Evolutionary conservation across 306 rosid species (phyloP).

Genomic region (Vachellia collinsii): DNA sequence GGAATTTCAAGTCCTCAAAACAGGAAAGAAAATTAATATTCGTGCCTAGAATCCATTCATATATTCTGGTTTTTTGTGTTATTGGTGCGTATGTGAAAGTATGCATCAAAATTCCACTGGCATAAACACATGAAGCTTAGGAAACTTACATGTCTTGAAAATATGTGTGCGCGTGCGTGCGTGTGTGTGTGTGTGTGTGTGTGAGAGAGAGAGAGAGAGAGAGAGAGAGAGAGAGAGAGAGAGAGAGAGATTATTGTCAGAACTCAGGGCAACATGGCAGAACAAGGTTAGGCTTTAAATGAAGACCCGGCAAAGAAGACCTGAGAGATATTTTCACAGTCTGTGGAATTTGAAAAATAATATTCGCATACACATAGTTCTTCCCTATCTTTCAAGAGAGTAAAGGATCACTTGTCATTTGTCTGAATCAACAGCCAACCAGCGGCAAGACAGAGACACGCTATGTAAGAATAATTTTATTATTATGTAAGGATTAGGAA

Average conservation of each 20-base stretch:
- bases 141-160: conserved; percentile 12
- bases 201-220: background rate
- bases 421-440: background rate
- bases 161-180: background rate
- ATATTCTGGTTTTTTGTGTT: background rate
- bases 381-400: background rate
- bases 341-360: background rate
- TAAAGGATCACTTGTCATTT: background rate
- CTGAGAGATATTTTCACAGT: conserved; percentile 20
- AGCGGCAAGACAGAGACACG: conserved; percentile 4
- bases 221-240: background rate
- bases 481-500: background rate
- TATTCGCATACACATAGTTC: background rate
- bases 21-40: background rate
- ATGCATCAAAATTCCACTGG: background rate
- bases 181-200: background rate
- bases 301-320: conserved; percentile 24
- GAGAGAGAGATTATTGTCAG: conserved; percentile 12
- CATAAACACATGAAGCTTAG: background rate
- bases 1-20: background rate
- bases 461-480: background rate
- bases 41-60: background rate
- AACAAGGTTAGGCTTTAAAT: conserved; percentile 25
- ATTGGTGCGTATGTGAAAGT: background rate
- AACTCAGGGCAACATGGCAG: conserved; percentile 22